phyloP scores from a whole-genome alignment of 2,329 filamentous ascomycete genomes.

The Paecilomyces niveus region DNA sequence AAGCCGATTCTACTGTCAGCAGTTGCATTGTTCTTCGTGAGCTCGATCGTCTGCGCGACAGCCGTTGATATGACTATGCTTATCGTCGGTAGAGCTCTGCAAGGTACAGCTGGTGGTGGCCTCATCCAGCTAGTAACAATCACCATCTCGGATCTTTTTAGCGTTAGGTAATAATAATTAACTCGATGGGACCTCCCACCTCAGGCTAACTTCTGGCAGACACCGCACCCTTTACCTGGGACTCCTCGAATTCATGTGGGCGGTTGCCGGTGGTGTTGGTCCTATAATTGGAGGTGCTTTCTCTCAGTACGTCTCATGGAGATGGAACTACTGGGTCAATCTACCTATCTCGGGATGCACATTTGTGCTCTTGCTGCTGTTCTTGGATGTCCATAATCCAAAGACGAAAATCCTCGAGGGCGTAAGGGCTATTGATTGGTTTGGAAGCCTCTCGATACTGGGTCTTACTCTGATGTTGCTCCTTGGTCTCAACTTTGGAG shows the following conservation, averaged over 20 bases:
- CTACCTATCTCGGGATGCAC: conserved; percentile 44
- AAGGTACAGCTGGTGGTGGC: conserved; percentile 49
- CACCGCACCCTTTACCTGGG: conserved; percentile 45
- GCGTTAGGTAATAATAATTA: conserved; percentile 27
- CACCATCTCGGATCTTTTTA: conserved; percentile 51
- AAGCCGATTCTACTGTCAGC: conserved; percentile 47
- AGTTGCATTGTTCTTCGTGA: conserved; percentile 42
- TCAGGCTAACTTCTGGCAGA: conserved; percentile 15
- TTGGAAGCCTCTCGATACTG: conserved; percentile 46
- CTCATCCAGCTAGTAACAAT: conserved; percentile 48
- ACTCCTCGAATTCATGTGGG: conserved; percentile 48
- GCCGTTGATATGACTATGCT: conserved; percentile 44
- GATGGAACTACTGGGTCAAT: conserved; percentile 53
- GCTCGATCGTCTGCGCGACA: conserved; percentile 45
- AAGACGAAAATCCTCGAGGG: conserved; percentile 44
- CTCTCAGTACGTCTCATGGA: conserved; percentile 39
- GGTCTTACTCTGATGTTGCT: conserved; percentile 47
- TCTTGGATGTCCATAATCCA: conserved; percentile 50
- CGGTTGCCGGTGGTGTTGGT: conserved; percentile 40
- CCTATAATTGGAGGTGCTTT: conserved; percentile 21
- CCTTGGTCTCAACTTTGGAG: conserved; percentile 49
- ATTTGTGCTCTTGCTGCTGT: conserved; percentile 44
- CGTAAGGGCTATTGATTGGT: conserved; percentile 48
- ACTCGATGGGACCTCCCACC: background rate
- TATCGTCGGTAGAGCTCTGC: conserved; percentile 46